These are phyloP conservation scores for Agrocybe praecox DNA, from an alignment of 768 basidiomycete genomes.

Conservation along the genomic window DNA sequence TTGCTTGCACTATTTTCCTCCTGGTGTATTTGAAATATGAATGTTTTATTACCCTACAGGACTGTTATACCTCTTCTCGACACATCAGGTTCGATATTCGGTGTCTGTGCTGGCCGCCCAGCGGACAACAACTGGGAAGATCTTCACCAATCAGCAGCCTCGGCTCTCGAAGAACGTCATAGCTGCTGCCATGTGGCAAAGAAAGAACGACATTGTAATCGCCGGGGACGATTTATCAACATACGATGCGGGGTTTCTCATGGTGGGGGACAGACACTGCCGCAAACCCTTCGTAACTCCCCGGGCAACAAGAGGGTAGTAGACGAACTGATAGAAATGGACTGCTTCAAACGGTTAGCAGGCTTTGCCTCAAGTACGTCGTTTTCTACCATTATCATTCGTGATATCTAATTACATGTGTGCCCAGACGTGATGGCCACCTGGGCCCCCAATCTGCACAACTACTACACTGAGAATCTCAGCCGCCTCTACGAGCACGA, in stretches of 20 bases:
- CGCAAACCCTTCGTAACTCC: conserved; percentile 8
- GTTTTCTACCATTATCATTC: too few species aligned
- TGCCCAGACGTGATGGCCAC: conserved; percentile 4
- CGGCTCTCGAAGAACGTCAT: not conserved
- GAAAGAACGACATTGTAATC: not conserved
- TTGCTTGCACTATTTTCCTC: too few species aligned
- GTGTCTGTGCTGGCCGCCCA: conserved; percentile 5
- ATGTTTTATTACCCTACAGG: too few species aligned
- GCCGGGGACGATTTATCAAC: conserved; percentile 6
- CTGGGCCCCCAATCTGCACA: conserved; percentile 6
- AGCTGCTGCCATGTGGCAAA: not conserved
- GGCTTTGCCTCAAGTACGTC: conserved; percentile 8
- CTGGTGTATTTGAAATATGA: too few species aligned
- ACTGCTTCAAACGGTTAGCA: conserved; percentile 7
- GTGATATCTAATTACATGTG: not conserved
- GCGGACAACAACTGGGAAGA: not conserved
- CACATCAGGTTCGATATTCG: not conserved
- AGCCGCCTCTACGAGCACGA: not conserved
- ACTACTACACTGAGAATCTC: conserved; percentile 2
- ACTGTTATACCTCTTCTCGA: not conserved
- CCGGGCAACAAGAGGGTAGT: not conserved
- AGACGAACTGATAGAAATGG: not conserved
- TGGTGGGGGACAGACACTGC: conserved; percentile 6
- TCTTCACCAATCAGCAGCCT: not conserved
- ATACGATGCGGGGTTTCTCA: conserved; percentile 8